These are phyloP conservation scores for Colletotrichum sojae DNA, from an alignment of 2,329 filamentous ascomycete genomes.

Conservation along the genomic window DNA sequence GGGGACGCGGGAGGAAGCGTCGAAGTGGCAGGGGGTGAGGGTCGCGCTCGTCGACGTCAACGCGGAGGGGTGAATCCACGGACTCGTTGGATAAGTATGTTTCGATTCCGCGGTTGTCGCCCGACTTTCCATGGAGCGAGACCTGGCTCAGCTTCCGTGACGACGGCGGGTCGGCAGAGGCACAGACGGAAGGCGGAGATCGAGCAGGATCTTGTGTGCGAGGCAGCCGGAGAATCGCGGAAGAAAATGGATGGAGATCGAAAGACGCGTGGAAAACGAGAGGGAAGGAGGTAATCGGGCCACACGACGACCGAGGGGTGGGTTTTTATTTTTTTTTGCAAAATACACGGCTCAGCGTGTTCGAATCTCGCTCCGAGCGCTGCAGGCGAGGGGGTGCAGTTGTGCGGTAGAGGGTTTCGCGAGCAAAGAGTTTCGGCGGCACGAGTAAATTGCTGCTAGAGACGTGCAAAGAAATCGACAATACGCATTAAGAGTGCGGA, in stretches of 20 bases:
- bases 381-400: conserved; percentile 22
- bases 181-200: conserved; percentile 27
- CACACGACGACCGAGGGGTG: conserved; percentile 16
- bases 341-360: conserved; percentile 23
- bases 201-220: conserved; percentile 17
- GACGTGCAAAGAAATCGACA: conserved; percentile 19
- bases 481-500: conserved; percentile 20
- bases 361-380: conserved; percentile 27
- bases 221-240: conserved; percentile 12
- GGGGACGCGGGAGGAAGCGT: conserved; percentile 44
- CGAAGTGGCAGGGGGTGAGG: conserved; percentile 43
- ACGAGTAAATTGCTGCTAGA: conserved; percentile 36
- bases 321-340: too few relatives aligned
- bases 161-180: conserved; percentile 23
- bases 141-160: conserved; percentile 45
- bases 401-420: conserved; percentile 27
- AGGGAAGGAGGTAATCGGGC: not conserved
- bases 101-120: conserved; percentile 64
- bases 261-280: conserved; percentile 16
- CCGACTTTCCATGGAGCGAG: conserved; percentile 66
- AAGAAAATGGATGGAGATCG: not conserved
- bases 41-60: conserved; percentile 46
- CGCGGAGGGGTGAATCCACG: conserved; percentile 54
- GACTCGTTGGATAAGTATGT: conserved; percentile 60
- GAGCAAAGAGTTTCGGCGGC: conserved; percentile 17